Base-by-base conservation (phyloP, 2,329 filamentous ascomycete genomes). In the Tolypocladium pustulatum region DNA sequence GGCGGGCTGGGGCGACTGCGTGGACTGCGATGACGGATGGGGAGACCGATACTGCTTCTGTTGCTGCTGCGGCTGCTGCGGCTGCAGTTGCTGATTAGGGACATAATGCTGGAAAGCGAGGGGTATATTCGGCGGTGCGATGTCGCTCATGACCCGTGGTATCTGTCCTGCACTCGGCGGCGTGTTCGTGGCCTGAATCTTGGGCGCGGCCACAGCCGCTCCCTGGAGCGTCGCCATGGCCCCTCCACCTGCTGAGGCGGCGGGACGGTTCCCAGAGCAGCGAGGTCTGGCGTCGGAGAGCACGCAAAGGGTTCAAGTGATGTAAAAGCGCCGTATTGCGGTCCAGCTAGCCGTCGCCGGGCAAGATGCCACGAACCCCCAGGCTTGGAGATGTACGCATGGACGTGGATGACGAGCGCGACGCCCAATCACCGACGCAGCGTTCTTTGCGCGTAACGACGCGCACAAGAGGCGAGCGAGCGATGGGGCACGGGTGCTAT, bases 131-230 rank as follows among this genome's bases (percentile, higher is more conserved):
- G 43, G 56, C 20, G 59, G 38, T 0, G 61, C 4, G 8, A 65
- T 60, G n/a, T 71, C 65, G 58, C 66, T 71, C 8, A 64, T 62
- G 22, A 70, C 62, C 3, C 61, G 61, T 1, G 60, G 17, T 8
- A 10, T 32, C 49, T 22, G 30, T 22, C 49, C 30, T 4, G 34
- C 30, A 2, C 30, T 20, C 4, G 49, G 20, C 20, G 49, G 30
- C 20, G 49, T 53, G 30, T 52, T n/a, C 10, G 30, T n/a, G 20
- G 49, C 49, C 27, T n/a, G 25, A 4, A 25, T 15, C 17, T 2
- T 34, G 3, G 30, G 49, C 30, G 30, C 7, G 4, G 49, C 20
- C 30, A 22, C 49, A 2, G 30, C 20, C 30, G 30, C 30, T 2
- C 49, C 49, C 2, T 34, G 49, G 30, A 34, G 30, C 30, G 49